Conservation (phyloP, 139 green algal species). For the Tetradesmus lagerheimii region DNA sequence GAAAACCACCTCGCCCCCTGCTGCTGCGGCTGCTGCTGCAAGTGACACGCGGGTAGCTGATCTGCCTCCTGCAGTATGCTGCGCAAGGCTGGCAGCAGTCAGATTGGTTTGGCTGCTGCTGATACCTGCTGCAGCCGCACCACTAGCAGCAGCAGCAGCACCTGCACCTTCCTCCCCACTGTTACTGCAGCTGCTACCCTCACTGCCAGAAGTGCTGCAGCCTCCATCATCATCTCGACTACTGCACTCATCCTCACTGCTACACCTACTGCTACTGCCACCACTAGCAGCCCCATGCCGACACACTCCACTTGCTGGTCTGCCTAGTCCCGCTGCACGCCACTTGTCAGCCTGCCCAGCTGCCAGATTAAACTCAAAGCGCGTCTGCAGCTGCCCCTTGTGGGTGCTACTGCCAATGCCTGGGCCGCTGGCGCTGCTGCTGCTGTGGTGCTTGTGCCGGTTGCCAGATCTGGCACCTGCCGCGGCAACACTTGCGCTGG, state of each 20-base stretch:
- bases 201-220: neutral
- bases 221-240: constrained; percentile 3
- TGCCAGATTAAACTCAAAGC: neutral
- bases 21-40: constrained; percentile 13
- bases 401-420: neutral
- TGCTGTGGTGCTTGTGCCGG: neutral
- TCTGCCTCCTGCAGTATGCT: neutral
- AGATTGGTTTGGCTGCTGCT: neutral
- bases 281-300: neutral
- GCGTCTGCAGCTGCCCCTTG: neutral
- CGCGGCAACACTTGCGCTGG: neutral
- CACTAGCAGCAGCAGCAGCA: neutral
- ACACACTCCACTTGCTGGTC: neutral
- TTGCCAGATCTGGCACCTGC: neutral
- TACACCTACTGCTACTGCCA: neutral
- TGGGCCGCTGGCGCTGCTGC: constrained; percentile 15
- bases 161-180: neutral
- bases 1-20: neutral
- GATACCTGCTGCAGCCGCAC: neutral
- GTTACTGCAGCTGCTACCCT: constrained; percentile 25
- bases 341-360: neutral
- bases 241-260: neutral
- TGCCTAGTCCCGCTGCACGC: neutral
- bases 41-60: neutral
- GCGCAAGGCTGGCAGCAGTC: too few relatives aligned